These are phyloP conservation scores for Russula compacta DNA, from an alignment of 768 basidiomycete genomes.

Conservation along the genomic window DNA sequence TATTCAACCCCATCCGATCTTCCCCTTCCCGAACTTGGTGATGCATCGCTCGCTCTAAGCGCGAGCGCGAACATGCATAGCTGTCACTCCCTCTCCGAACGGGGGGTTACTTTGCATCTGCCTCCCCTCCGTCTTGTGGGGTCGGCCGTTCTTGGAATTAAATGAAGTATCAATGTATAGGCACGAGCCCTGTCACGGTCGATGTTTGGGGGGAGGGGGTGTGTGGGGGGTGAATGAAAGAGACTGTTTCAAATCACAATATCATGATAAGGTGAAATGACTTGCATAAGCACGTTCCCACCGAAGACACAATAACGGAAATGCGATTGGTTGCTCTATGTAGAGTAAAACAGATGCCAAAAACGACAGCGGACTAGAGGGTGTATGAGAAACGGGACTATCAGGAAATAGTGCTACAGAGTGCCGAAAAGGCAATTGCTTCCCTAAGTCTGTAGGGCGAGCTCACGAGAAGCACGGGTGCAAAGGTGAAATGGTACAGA, in stretches of 20 bases:
- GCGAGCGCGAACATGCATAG: not conserved
- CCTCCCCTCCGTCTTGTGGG: not conserved
- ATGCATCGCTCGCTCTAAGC: not conserved
- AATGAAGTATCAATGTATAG: not conserved
- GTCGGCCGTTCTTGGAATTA: not conserved
- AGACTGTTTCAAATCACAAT: not conserved
- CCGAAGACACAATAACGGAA: not conserved
- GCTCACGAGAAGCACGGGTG: slow-evolving; percentile 11
- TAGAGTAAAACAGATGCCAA: not conserved
- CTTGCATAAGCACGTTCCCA: slow-evolving; percentile 7
- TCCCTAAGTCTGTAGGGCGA: slow-evolving; percentile 5
- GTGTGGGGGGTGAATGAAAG: not conserved
- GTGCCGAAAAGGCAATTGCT: slow-evolving; percentile 1
- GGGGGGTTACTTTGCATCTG: not conserved
- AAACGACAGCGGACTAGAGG: slow-evolving; percentile 1
- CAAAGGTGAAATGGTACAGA: slow-evolving; percentile 13
- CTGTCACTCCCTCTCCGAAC: not conserved
- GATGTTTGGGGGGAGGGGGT: too few species aligned
- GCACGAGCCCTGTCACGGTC: not conserved
- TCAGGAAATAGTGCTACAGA: slow-evolving; percentile 9
- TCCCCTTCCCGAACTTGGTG: slow-evolving; percentile 3
- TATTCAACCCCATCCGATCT: slow-evolving; percentile 6
- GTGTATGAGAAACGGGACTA: slow-evolving; percentile 3
- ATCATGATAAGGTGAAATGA: slow-evolving; percentile 9
- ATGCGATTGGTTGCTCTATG: not conserved